A percentile compares a stretch with the other conserved stretches of the same genome.
Conservation (phyloP, 192 early-diverging fungal genomes). For the Dispira parvispora region DNA sequence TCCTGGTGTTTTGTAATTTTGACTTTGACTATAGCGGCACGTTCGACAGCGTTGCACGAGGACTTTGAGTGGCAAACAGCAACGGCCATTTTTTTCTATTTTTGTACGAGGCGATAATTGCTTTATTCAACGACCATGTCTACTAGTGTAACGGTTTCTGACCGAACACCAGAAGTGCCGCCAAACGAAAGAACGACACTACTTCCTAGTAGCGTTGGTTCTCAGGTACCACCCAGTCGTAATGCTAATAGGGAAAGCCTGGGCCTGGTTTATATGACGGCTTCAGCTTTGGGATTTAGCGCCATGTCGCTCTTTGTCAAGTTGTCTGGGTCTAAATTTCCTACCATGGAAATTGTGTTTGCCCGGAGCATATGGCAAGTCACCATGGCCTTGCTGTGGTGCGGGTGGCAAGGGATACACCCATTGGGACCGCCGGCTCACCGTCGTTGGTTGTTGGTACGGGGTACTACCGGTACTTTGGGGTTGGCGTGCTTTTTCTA, state of each 20-base stretch:
- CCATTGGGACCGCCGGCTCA: constrained; percentile 35
- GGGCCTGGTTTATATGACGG: constrained; percentile 30
- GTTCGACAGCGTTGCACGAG: too few species aligned
- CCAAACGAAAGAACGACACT: too few species aligned
- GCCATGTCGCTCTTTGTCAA: constrained; percentile 60
- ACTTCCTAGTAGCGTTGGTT: too few species aligned
- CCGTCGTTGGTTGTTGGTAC: constrained; percentile 37
- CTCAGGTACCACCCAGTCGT: too few species aligned
- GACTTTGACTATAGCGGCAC: too few species aligned
- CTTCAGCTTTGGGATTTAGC: constrained; percentile 53
- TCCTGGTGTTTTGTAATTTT: too few species aligned
- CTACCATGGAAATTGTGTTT: constrained; percentile 55
- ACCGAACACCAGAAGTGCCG: too few species aligned
- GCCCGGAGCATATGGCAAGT: constrained; percentile 52
- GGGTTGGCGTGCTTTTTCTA: constrained; percentile 57
- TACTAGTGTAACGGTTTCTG: too few species aligned
- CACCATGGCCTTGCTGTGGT: constrained; percentile 33
- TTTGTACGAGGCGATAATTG: too few species aligned
- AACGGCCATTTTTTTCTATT: too few species aligned
- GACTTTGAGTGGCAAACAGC: too few species aligned
- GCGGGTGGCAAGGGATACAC: constrained; percentile 26
- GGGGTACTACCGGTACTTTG: constrained; percentile 45
- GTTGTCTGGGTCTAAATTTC: constrained; percentile 33
- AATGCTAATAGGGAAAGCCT: not conserved
- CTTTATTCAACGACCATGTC: too few species aligned